Conservation (phyloP, 331 rosid genomes). For the Dryas integrifolia region DNA sequence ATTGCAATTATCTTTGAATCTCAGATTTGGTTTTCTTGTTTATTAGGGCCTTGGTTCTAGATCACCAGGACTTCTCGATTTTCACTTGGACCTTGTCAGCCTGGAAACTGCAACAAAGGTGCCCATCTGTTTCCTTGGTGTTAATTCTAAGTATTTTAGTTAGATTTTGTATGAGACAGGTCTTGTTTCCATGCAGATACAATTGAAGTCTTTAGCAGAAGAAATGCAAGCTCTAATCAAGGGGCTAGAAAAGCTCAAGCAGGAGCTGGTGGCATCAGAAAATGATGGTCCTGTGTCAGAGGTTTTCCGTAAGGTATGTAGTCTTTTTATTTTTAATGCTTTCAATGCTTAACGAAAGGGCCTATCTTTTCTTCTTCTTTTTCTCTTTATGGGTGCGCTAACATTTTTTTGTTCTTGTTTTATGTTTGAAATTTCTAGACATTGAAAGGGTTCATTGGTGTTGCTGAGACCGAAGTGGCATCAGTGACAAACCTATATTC, state of each 20-base stretch:
- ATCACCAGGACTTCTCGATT: constrained; percentile 81
- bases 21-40: constrained; percentile 32
- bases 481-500: constrained; percentile 72
- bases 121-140: constrained; percentile 13
- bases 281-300: constrained; percentile 91
- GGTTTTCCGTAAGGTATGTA: constrained; percentile 68
- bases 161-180: constrained; percentile 2
- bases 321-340: constrained; percentile 9
- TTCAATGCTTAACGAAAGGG: background rate
- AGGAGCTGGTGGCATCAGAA: constrained; percentile 81
- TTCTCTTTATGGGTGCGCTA: constrained; percentile 5
- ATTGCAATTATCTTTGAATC: background rate
- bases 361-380: background rate
- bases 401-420: constrained; percentile 19
- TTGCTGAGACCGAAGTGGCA: constrained; percentile 76
- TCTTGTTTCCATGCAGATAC: constrained; percentile 63
- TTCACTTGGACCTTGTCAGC: constrained; percentile 77
- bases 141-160: background rate
- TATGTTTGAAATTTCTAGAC: constrained; percentile 47
- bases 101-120: constrained; percentile 90
- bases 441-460: constrained; percentile 64
- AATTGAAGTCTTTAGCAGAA: constrained; percentile 97
- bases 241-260: constrained; percentile 90
- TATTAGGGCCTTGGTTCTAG: constrained; percentile 66
- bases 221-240: constrained; percentile 98